phyloP scores from a whole-genome alignment of 1,284 basidiomycete species.

The Pseudozyma sp. region DNA sequence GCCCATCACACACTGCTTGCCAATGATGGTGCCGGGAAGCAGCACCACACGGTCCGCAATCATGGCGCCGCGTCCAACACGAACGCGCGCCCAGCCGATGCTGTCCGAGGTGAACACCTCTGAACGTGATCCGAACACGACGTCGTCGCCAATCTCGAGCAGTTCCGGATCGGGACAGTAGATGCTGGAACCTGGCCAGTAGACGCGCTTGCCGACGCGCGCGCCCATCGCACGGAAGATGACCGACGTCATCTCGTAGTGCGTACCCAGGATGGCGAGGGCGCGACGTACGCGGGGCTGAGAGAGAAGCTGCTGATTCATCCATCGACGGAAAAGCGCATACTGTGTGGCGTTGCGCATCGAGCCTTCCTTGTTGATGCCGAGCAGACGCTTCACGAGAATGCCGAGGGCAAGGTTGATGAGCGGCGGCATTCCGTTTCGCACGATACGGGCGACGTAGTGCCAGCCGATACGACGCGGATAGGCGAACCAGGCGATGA shows the following conservation, averaged over 20 bases:
- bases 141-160: slow-evolving; percentile 68
- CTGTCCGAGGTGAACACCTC: slow-evolving; percentile 68
- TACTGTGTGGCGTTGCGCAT: slow-evolving; percentile 68
- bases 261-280: slow-evolving; percentile 65
- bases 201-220: slow-evolving; percentile 67
- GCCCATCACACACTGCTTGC: slow-evolving; percentile 68
- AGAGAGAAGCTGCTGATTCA: slow-evolving; percentile 63
- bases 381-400: slow-evolving; percentile 63
- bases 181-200: slow-evolving; percentile 68
- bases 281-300: slow-evolving; percentile 64
- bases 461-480: slow-evolving; percentile 68
- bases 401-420: slow-evolving; percentile 65
- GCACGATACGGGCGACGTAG: slow-evolving; percentile 66
- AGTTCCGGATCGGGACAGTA: slow-evolving; percentile 68
- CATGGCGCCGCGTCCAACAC: slow-evolving; percentile 67
- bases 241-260: slow-evolving; percentile 69
- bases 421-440: slow-evolving; percentile 66
- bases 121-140: slow-evolving; percentile 68
- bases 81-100: slow-evolving; percentile 67
- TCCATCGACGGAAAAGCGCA: slow-evolving; percentile 67
- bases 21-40: slow-evolving; percentile 65
- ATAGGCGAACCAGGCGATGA: slow-evolving; percentile 68
- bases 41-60: slow-evolving; percentile 68
- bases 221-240: slow-evolving; percentile 68
- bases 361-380: slow-evolving; percentile 67